Evolutionary conservation across 768 basidiomycete genomes (phyloP).

Genomic region (Leucocoprinus sp.): DNA sequence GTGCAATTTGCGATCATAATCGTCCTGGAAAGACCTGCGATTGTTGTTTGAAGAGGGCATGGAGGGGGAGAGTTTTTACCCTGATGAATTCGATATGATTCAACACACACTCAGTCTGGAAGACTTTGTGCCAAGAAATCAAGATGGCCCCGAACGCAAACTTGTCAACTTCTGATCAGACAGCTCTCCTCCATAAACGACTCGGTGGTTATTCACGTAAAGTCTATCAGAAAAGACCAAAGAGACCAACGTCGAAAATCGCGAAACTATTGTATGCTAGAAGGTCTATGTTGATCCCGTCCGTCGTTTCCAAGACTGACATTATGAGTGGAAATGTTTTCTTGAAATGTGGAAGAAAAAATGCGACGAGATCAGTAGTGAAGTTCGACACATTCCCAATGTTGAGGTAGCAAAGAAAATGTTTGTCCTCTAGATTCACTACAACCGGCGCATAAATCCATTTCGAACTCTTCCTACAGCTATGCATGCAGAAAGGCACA

Average conservation of each 20-base stretch:
- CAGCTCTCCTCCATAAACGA: conserved; percentile 88
- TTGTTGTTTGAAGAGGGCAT: conserved; percentile 91
- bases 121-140: conserved; percentile 73
- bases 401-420: conserved; percentile 98
- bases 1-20: conserved; percentile 98
- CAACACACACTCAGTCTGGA: conserved; percentile 95
- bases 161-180: conserved; percentile 87
- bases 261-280: conserved; percentile 95
- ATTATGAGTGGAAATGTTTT: conserved; percentile 98
- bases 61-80: conserved; percentile 97
- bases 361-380: conserved; percentile 61
- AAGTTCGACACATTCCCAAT: conserved; percentile 70
- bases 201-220: conserved; percentile 97
- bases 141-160: conserved; percentile 64
- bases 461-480: conserved; percentile 99
- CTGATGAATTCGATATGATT: conserved; percentile 99
- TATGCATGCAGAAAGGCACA: conserved; percentile 99
- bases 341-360: conserved; percentile 99
- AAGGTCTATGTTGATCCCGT: conserved; percentile 99
- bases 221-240: conserved; percentile 98
- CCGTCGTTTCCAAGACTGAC: conserved; percentile 90
- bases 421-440: conserved; percentile 98
- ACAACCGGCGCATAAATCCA: conserved; percentile 98
- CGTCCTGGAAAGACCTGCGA: conserved; percentile 94
- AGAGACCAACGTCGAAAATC: conserved; percentile 90